Evolutionary conservation across 129 eudicot genomes (phyloP), one percentile per base, ranked within the genome.

Genomic region (Escallonia rubra): DNA sequence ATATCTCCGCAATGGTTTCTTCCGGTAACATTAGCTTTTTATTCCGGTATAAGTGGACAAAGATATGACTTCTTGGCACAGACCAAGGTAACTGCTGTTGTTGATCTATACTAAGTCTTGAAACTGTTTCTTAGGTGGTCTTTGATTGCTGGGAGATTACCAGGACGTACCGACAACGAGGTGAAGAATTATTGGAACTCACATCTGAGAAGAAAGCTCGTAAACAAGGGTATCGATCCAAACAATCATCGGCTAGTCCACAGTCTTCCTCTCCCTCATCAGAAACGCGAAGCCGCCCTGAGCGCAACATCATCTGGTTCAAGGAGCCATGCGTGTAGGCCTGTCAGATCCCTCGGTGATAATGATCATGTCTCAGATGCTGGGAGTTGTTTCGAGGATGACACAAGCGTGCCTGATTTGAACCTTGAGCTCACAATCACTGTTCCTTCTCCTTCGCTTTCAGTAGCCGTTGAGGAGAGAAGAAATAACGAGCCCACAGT

Each of bases 91-190:
- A 50, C 11, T 50, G 13, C 3, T 5, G 55, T 50, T 8, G 10
- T 50, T 50, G 55, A 60, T 60, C 12, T 42, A 59, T 60, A 4
- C 10, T 1, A 42, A 8, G 15, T 61, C 13, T n/a, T n/a, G 34
- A 10, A 8, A 56, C 16, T 23, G 11, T 34, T 1, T 66, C 57
- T 14, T 67, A 85, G 90, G 66, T 85, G 90, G 90, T 81, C 87
- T 50, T 39, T 85, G 52, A 85, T 85, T 54, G 90, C 90, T 57
- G 90, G 90, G 51, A 78, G 90, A 56, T 72, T 85, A 42, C 84
- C 86, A 0, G 89, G 89, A 2, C 80, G 85, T 2, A 80, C 81
- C 5, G 85, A 74, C 63, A 63, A 80, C 15, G 82, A 81, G 57
- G 82, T 85, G 43, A 79, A 85, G 48, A 85, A 81, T 57, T 77